phyloP scores from a whole-genome alignment of 108 stramenopile genomes.

The Schizochytrium sp. region DNA sequence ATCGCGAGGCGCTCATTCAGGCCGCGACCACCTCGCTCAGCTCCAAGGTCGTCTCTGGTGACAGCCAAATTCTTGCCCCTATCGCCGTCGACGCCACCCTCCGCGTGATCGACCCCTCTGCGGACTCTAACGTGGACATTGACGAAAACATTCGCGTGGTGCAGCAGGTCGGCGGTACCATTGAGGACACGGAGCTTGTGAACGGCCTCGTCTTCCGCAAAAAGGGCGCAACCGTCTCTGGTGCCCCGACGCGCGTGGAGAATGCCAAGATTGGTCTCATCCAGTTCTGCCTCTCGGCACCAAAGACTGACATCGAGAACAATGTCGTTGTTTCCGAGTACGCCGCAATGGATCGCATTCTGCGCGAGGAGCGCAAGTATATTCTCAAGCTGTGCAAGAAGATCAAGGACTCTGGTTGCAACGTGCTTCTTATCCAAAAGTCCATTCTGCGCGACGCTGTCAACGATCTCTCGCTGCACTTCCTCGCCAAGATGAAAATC shows the following conservation, averaged over 20 bases:
- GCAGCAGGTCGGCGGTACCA: conserved; percentile 92
- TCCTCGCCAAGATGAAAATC: conserved; percentile 84
- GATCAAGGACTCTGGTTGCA: conserved; percentile 93
- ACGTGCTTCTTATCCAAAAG: conserved; percentile 96
- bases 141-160: conserved; percentile 83
- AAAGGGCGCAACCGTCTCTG: conserved; percentile 78
- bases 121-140: conserved; percentile 82
- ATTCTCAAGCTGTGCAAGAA: conserved; percentile 88
- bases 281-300: conserved; percentile 89
- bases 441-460: conserved; percentile 95
- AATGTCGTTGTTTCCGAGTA: conserved; percentile 96
- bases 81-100: conserved; percentile 97
- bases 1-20: conserved; percentile 70
- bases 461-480: conserved; percentile 95
- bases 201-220: conserved; percentile 86
- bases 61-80: conserved; percentile 88
- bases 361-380: conserved; percentile 93
- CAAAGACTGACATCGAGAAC: conserved; percentile 99
- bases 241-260: conserved; percentile 74
- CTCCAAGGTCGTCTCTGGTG: conserved; percentile 88
- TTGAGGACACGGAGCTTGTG: conserved; percentile 97
- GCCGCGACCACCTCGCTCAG: conserved; percentile 89
- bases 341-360: conserved; percentile 97
- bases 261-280: conserved; percentile 93
- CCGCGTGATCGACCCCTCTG: conserved; percentile 62